Evolutionary conservation across 305 asterid genomes (phyloP).

Genomic region (Fraxinus platypoda): DNA sequence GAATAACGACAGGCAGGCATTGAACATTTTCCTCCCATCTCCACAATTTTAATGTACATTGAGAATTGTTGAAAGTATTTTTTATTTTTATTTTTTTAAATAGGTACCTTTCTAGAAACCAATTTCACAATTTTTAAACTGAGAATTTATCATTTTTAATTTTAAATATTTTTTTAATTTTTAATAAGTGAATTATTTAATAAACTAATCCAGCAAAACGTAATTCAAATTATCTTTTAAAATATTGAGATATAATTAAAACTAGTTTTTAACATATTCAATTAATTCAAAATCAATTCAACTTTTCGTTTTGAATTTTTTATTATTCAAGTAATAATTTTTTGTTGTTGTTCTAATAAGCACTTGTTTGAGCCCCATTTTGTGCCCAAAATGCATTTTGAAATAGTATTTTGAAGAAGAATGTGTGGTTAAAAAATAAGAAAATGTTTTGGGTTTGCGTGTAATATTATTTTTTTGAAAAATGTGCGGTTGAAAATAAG

Average conservation of each 20-base stretch:
- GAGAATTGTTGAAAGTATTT: background rate
- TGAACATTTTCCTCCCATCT: background rate
- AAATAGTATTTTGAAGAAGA: background rate
- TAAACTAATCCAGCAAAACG: background rate
- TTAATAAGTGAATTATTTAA: background rate
- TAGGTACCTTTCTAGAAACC: background rate
- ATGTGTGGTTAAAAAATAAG: background rate
- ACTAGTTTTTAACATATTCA: background rate
- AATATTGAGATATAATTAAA: background rate
- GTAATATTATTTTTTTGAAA: background rate
- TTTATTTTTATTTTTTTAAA: background rate
- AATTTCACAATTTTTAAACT: background rate
- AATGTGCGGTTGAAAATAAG: background rate
- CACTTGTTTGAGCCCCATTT: background rate
- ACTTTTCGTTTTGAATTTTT: background rate
- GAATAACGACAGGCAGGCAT: background rate
- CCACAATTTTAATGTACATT: background rate
- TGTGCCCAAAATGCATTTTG: background rate
- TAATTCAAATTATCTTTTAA: background rate
- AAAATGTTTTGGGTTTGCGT: background rate
- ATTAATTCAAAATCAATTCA: background rate
- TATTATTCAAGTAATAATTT: background rate
- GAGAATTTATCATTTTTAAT: background rate
- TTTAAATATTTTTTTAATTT: no score
- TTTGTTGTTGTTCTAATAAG: background rate